Conservation (phyloP, 768 basidiomycete genomes). For the Thelephora aurantiotincta region DNA sequence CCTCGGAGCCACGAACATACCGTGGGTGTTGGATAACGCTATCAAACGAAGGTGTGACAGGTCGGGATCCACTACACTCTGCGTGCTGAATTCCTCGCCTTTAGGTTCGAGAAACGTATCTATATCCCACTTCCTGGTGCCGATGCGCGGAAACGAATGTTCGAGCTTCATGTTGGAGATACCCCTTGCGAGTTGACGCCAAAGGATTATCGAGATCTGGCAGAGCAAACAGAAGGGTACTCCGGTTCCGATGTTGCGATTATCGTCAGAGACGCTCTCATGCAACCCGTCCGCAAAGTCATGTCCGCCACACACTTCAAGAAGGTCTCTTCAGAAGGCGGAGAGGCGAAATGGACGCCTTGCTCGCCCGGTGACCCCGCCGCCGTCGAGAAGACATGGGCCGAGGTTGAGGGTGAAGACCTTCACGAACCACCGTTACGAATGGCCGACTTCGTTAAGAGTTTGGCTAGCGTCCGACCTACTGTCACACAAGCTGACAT, state of each 20-base stretch:
- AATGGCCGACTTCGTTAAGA: conserved; percentile 69
- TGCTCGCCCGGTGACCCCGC: conserved; percentile 89
- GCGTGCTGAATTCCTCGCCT: neutral
- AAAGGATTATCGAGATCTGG: conserved; percentile 71
- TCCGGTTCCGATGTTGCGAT: conserved; percentile 94
- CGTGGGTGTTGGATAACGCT: conserved; percentile 94
- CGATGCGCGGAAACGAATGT: conserved; percentile 89
- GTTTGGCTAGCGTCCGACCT: conserved; percentile 63
- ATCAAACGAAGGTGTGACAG: conserved; percentile 77
- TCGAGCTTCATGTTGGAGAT: conserved; percentile 87
- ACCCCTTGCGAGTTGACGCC: conserved; percentile 76
- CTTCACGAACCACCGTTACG: conserved; percentile 78
- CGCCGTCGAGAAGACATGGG: conserved; percentile 82
- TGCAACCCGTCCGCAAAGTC: conserved; percentile 97
- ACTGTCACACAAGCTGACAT: conserved; percentile 88
- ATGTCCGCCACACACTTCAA: conserved; percentile 94
- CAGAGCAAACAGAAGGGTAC: conserved; percentile 85
- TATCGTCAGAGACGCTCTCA: conserved; percentile 89
- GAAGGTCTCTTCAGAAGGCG: conserved; percentile 22
- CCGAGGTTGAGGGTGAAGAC: conserved; percentile 76
- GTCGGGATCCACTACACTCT: neutral
- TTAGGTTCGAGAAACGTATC: conserved; percentile 92
- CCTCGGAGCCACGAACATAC: conserved; percentile 95
- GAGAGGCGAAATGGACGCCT: conserved; percentile 66
- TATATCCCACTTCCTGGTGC: conserved; percentile 94